Evolutionary conservation across 2,329 filamentous ascomycete genomes (phyloP).

Genomic region (Aureobasidium musti): DNA sequence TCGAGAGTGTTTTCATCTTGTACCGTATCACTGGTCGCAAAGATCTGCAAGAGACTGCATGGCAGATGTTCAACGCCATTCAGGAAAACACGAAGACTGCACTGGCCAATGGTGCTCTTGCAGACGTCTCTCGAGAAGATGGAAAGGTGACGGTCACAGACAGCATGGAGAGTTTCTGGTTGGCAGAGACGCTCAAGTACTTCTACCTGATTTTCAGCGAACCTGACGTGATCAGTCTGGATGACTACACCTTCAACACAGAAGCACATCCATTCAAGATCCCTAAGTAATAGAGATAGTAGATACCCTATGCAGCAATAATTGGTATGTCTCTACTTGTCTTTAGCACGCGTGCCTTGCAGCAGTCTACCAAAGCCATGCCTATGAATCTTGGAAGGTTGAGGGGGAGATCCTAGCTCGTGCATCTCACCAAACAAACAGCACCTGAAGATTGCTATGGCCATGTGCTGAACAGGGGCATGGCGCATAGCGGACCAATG

Average conservation of each 20-base stretch:
- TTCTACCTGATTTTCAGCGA: slow-evolving; percentile 53
- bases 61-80: slow-evolving; percentile 55
- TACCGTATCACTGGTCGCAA: slow-evolving; percentile 61
- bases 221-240: slow-evolving; percentile 47
- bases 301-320: neutral
- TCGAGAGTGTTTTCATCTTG: slow-evolving; percentile 63
- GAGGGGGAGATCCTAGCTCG: slow-evolving; percentile 2
- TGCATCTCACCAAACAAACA: slow-evolving; percentile 8
- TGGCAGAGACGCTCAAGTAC: slow-evolving; percentile 55
- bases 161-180: slow-evolving; percentile 55
- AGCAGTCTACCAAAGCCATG: neutral
- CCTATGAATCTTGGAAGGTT: neutral
- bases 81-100: slow-evolving; percentile 47
- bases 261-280: slow-evolving; percentile 52
- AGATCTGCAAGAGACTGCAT: slow-evolving; percentile 49
- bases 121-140: slow-evolving; percentile 46
- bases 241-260: slow-evolving; percentile 55
- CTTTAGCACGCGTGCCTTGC: neutral
- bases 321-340: neutral
- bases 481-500: neutral
- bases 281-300: slow-evolving; percentile 10
- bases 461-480: slow-evolving; percentile 9
- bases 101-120: slow-evolving; percentile 50
- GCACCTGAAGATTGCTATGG: neutral
- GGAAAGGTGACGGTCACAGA: slow-evolving; percentile 45